Conservation (phyloP, 441 rosid species). For the Erodium chrysanthum region DNA sequence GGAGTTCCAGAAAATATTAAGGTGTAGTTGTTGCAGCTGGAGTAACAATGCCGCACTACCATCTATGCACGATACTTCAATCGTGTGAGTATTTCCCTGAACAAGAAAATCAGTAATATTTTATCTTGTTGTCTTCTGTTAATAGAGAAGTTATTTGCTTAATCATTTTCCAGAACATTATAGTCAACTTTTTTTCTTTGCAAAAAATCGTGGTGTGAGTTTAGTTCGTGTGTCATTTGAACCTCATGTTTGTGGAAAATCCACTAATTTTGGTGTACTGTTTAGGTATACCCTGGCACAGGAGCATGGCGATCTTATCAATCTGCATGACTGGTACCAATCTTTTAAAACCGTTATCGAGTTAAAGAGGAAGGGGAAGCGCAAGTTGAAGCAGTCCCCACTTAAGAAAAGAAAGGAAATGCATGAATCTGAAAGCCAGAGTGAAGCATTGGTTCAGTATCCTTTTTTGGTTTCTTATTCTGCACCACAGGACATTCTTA, state of each 20-base stretch:
- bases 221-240: neutral
- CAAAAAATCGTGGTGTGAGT: neutral
- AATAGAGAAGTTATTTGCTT: too few relatives aligned
- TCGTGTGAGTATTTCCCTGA: slow-evolving; percentile 48
- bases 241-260: neutral
- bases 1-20: slow-evolving; percentile 49
- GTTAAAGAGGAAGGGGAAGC: slow-evolving; percentile 37
- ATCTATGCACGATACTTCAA: slow-evolving; percentile 76
- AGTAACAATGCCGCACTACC: slow-evolving; percentile 36
- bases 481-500: neutral
- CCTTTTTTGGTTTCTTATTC: slow-evolving; percentile 27
- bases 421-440: slow-evolving; percentile 39
- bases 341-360: slow-evolving; percentile 53
- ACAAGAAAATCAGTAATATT: neutral
- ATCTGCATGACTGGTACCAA: slow-evolving; percentile 88
- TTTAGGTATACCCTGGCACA: slow-evolving; percentile 65
- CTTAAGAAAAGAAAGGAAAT: slow-evolving; percentile 47
- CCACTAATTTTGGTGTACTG: neutral
- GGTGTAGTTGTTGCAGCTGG: slow-evolving; percentile 60
- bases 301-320: slow-evolving; percentile 83
- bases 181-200: too few relatives aligned
- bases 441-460: slow-evolving; percentile 74
- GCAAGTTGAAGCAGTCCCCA: slow-evolving; percentile 40
- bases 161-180: neutral
- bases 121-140: too few relatives aligned